A percentile compares a stretch with the other conserved stretches of the same genome.
These are phyloP conservation scores for Rhynchospora pubera DNA, from an alignment of 176 grass and related monocot species.

Conservation along the genomic window DNA sequence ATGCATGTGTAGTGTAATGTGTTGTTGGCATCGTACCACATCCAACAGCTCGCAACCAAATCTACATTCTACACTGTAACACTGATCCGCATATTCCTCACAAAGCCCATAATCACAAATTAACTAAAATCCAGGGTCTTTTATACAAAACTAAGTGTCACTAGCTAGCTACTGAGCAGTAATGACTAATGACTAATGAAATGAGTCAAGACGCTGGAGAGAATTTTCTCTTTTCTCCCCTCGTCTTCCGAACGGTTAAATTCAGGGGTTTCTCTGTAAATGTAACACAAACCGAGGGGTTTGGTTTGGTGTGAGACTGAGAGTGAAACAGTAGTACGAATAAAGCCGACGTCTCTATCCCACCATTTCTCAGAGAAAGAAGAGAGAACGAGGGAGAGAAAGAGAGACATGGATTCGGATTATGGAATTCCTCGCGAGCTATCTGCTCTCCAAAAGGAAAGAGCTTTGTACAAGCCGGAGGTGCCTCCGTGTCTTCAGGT, in stretches of 20 bases:
- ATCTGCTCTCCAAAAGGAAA: slow-evolving; percentile 71
- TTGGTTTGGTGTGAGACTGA: slow-evolving; percentile 8
- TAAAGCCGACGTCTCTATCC: background rate
- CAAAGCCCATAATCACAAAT: too few relatives aligned
- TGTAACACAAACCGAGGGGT: background rate
- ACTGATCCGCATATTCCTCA: too few relatives aligned
- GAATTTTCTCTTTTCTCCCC: background rate
- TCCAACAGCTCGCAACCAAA: too few relatives aligned
- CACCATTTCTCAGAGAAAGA: slow-evolving; percentile 2
- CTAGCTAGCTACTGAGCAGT: too few relatives aligned
- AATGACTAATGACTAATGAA: too few relatives aligned
- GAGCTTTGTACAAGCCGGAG: slow-evolving; percentile 69
- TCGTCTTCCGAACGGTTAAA: background rate
- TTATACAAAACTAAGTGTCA: too few relatives aligned
- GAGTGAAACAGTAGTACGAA: background rate
- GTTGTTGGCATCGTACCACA: too few relatives aligned
- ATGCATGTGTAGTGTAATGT: too few relatives aligned
- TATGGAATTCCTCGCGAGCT: slow-evolving; percentile 89
- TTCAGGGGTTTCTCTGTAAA: background rate
- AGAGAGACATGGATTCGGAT: slow-evolving; percentile 66
- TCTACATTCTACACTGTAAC: too few relatives aligned
- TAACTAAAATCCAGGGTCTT: too few relatives aligned
- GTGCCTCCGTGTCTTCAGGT: slow-evolving; percentile 97
- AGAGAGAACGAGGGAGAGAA: background rate
- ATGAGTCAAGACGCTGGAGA: background rate